Conservation (phyloP, 805 yeast species). For the Metschnikowia vanudenii region DNA sequence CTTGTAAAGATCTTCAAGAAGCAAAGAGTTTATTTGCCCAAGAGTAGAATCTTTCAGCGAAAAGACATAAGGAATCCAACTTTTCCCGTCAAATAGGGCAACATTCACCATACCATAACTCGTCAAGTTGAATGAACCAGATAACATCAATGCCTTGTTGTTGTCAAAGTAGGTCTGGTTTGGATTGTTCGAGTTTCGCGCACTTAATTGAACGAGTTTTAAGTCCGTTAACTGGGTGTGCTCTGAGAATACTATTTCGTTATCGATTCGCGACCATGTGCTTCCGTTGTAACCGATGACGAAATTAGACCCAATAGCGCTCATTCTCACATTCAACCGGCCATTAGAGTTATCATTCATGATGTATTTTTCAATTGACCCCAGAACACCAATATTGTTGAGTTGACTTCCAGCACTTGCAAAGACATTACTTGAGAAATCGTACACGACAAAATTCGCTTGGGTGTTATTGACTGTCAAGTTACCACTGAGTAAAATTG, state of each 20-base stretch:
- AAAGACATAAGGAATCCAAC: constrained; percentile 66
- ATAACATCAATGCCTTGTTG: constrained; percentile 49
- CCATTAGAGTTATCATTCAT: constrained; percentile 41
- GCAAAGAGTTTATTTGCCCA: constrained; percentile 33
- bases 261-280: constrained; percentile 47
- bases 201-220: constrained; percentile 38
- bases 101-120: constrained; percentile 56
- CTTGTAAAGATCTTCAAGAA: constrained; percentile 35
- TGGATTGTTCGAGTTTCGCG: constrained; percentile 28
- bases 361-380: constrained; percentile 39
- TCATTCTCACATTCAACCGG: constrained; percentile 39
- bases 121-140: constrained; percentile 54
- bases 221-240: constrained; percentile 45
- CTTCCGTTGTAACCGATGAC: constrained; percentile 46
- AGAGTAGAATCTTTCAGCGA: constrained; percentile 27
- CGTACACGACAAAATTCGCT: constrained; percentile 51
- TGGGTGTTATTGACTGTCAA: constrained; percentile 40
- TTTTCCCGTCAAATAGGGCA: constrained; percentile 62
- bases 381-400: constrained; percentile 21
- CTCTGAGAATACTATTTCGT: constrained; percentile 26
- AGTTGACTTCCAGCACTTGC: constrained; percentile 21
- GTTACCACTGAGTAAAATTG: constrained; percentile 52
- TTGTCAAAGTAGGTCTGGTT: constrained; percentile 40
- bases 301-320: constrained; percentile 35
- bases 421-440: constrained; percentile 43